Evolutionary conservation across 306 rosid genomes (phyloP).

Genomic region (Trifolium pratense): DNA sequence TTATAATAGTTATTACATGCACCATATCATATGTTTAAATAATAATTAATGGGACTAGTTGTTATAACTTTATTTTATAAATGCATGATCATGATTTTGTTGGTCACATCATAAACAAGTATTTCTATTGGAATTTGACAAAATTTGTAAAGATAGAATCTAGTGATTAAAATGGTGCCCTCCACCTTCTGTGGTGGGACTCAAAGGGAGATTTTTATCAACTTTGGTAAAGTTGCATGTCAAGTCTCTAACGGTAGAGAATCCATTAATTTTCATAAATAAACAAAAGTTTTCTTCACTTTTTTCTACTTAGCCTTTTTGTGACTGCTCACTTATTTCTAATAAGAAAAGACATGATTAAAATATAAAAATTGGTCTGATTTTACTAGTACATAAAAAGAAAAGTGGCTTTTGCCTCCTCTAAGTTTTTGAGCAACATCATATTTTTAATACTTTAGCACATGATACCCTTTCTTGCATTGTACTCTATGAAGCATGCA

Average conservation of each 20-base stretch:
- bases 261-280: slow-evolving; percentile 19
- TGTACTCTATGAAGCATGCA: background rate
- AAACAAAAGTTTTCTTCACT: slow-evolving; percentile 20
- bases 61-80: background rate
- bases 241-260: background rate
- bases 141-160: background rate
- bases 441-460: slow-evolving; percentile 29
- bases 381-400: slow-evolving; percentile 1
- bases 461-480: slow-evolving; percentile 37
- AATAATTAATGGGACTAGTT: background rate
- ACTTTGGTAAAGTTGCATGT: slow-evolving; percentile 37
- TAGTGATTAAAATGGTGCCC: slow-evolving; percentile 34
- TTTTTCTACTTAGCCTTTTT: slow-evolving; percentile 27
- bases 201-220: background rate
- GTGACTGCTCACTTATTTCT: background rate
- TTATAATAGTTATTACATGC: background rate
- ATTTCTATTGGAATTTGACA: slow-evolving; percentile 16
- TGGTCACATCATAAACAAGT: slow-evolving; percentile 11
- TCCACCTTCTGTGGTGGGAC: slow-evolving; percentile 36
- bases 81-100: slow-evolving; percentile 6
- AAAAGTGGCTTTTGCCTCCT: slow-evolving; percentile 15
- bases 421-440: slow-evolving; percentile 12
- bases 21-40: background rate
- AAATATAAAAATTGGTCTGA: background rate
- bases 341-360: background rate